Evolutionary conservation across 2,329 filamentous ascomycete genomes (phyloP).

Genomic region (Aureobasidium sp.): DNA sequence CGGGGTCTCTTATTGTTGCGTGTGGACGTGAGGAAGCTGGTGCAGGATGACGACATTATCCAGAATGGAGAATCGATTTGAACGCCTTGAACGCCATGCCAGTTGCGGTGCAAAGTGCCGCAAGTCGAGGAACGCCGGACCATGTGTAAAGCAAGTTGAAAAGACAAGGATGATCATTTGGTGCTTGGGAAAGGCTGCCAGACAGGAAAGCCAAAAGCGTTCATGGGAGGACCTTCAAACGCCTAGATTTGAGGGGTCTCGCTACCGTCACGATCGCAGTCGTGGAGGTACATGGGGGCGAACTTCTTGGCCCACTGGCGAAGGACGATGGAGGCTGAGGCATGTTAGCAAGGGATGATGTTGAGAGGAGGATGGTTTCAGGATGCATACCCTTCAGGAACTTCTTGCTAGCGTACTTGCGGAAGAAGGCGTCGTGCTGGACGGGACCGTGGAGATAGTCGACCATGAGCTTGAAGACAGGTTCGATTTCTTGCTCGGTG

Average conservation of each 20-base stretch:
- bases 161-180: slow-evolving; percentile 5
- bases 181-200: neutral
- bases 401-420: slow-evolving; percentile 99
- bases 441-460: slow-evolving; percentile 90
- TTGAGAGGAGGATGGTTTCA: neutral
- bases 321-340: slow-evolving; percentile 74
- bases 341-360: slow-evolving; percentile 8
- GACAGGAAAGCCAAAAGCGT: neutral
- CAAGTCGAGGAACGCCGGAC: slow-evolving; percentile 7
- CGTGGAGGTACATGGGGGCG: slow-evolving; percentile 27
- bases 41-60: slow-evolving; percentile 4
- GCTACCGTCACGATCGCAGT: slow-evolving; percentile 14
- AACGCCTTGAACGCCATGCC: slow-evolving; percentile 13
- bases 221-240: neutral
- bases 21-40: slow-evolving; percentile 9
- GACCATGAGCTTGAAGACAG: slow-evolving; percentile 88
- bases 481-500: slow-evolving; percentile 83
- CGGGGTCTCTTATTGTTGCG: neutral
- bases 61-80: slow-evolving; percentile 10
- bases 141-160: slow-evolving; percentile 8
- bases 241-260: slow-evolving; percentile 11
- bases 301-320: slow-evolving; percentile 76
- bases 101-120: slow-evolving; percentile 5
- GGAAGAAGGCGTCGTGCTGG: slow-evolving; percentile 94
- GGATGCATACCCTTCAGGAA: slow-evolving; percentile 79